Evolutionary conservation across 768 basidiomycete species (phyloP).

Genomic region (Leccinum uliginosum): DNA sequence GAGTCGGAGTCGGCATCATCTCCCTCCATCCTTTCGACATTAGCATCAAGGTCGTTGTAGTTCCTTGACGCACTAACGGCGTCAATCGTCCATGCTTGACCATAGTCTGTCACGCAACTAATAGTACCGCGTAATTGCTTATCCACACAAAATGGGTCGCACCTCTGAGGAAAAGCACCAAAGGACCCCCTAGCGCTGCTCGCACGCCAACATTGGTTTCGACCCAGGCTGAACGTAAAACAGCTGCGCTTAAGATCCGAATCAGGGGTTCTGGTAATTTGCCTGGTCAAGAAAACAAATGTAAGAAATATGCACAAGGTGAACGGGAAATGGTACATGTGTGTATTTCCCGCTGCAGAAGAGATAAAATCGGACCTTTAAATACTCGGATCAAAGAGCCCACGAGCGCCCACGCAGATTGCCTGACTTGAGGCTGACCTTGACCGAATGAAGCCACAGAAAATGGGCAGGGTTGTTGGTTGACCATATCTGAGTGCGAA

Average conservation of each 20-base stretch:
- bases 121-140: background rate
- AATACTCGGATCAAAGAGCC: slow-evolving; percentile 36
- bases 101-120: slow-evolving; percentile 45
- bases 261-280: slow-evolving; percentile 31
- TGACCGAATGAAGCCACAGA: slow-evolving; percentile 41
- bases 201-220: slow-evolving; percentile 74
- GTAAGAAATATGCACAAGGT: background rate
- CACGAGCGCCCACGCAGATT: slow-evolving; percentile 65
- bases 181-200: slow-evolving; percentile 60
- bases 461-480: slow-evolving; percentile 26
- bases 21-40: slow-evolving; percentile 16
- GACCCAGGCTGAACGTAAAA: slow-evolving; percentile 64
- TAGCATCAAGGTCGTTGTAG: slow-evolving; percentile 29
- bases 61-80: slow-evolving; percentile 7
- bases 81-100: slow-evolving; percentile 54
- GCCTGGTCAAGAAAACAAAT: slow-evolving; percentile 14
- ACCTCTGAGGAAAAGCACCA: slow-evolving; percentile 74
- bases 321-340: background rate
- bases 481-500: slow-evolving; percentile 27
- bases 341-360: background rate
- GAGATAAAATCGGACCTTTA: slow-evolving; percentile 37
- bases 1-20: slow-evolving; percentile 38
- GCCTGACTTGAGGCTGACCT: slow-evolving; percentile 67
- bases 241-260: slow-evolving; percentile 47
- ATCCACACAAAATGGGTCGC: background rate